Percentiles rank a stretch among this genome's conserved stretches.
These are phyloP conservation scores for Delonix regia DNA, from an alignment of 306 rosid species.

Conservation along the genomic window DNA sequence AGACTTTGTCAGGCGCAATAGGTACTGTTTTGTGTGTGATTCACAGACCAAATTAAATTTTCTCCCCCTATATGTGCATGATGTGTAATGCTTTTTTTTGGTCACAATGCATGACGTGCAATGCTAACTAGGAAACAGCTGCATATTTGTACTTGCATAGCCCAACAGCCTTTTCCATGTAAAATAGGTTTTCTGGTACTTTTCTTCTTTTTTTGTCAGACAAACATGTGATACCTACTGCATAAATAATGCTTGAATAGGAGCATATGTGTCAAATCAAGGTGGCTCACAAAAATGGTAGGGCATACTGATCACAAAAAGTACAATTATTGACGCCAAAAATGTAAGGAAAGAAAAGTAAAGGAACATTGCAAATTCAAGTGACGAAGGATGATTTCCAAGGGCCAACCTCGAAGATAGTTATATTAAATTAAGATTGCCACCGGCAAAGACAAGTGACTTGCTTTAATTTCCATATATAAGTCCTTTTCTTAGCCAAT, in stretches of 20 bases:
- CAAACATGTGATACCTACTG: background rate
- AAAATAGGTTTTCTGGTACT: background rate
- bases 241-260: background rate
- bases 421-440: background rate
- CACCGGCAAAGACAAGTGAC: background rate
- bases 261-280: background rate
- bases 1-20: constrained; percentile 2
- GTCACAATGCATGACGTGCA: background rate
- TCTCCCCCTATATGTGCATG: background rate
- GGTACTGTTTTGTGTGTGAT: constrained; percentile 3
- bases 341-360: background rate
- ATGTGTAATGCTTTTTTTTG: too few relatives aligned
- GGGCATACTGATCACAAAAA: background rate
- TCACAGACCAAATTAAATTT: background rate
- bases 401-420: background rate
- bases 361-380: background rate
- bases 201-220: background rate
- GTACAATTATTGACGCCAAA: constrained; percentile 5
- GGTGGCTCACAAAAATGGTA: constrained; percentile 14
- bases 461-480: background rate
- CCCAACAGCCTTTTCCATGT: constrained; percentile 1
- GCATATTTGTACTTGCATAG: background rate
- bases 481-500: background rate
- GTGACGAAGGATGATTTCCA: background rate
- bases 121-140: constrained; percentile 12